phyloP scores from a whole-genome alignment of 345 rosid genomes.

The Geranium brycei region DNA sequence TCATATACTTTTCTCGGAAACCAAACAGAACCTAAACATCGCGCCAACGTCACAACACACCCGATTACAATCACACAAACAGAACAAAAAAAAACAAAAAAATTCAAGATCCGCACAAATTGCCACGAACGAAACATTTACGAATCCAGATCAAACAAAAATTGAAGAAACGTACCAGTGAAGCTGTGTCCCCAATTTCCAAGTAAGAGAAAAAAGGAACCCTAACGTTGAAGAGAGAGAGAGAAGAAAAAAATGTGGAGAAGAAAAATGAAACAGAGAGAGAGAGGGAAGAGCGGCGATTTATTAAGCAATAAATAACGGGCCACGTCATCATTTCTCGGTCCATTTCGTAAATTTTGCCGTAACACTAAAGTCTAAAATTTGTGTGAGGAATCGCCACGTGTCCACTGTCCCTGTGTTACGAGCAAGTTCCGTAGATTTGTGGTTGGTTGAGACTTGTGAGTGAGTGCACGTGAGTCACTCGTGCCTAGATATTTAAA shows the following conservation, averaged over 20 bases:
- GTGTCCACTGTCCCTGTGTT: not conserved
- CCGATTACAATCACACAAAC: constrained; percentile 10
- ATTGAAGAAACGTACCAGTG: constrained; percentile 21
- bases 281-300: constrained; percentile 9
- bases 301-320: constrained; percentile 11
- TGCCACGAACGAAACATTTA: not conserved
- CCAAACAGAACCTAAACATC: constrained; percentile 13
- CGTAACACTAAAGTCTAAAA: constrained; percentile 22
- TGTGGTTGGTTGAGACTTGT: too few species aligned
- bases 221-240: constrained; percentile 13
- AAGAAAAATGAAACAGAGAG: too few species aligned
- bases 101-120: constrained; percentile 13
- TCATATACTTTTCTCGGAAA: constrained; percentile 14
- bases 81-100: not conserved
- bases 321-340: constrained; percentile 18
- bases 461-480: not conserved
- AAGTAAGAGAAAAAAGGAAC: constrained; percentile 37
- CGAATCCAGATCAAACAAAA: not conserved
- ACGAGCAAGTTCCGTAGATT: too few species aligned
- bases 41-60: constrained; percentile 8
- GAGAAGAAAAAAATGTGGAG: not conserved
- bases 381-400: not conserved
- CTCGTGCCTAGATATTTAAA: not conserved
- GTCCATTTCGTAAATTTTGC: constrained; percentile 21
- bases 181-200: constrained; percentile 21